Evolutionary conservation across 177 flowering plant species (phyloP).

Genomic region (Vitis hybrid): DNA sequence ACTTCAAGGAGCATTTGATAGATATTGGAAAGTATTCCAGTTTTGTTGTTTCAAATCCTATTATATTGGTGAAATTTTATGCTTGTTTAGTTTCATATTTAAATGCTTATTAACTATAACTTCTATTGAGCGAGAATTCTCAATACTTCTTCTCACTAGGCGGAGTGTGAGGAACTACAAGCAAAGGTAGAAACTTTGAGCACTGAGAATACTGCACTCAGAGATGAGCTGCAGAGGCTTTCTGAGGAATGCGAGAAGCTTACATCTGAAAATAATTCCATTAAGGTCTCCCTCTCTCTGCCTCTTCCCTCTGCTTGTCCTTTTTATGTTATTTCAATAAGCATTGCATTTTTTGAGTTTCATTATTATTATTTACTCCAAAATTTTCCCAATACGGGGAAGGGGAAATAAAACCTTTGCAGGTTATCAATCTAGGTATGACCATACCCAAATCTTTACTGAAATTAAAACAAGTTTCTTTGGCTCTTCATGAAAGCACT

Average conservation of each 20-base stretch:
- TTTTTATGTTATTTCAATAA: background rate
- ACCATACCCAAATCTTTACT: background rate
- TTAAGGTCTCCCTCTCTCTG: slow-evolving; percentile 42
- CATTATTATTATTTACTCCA: background rate
- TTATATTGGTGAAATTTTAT: too few species aligned
- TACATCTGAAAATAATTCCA: slow-evolving; percentile 60
- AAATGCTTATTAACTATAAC: background rate
- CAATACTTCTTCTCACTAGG: slow-evolving; percentile 33
- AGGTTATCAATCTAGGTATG: background rate
- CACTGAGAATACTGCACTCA: slow-evolving; percentile 56
- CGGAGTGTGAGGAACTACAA: slow-evolving; percentile 91
- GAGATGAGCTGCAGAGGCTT: slow-evolving; percentile 61
- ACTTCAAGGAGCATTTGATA: too few species aligned
- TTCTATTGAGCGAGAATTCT: background rate
- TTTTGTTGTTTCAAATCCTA: too few species aligned
- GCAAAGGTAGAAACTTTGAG: slow-evolving; percentile 57
- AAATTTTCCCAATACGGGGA: background rate
- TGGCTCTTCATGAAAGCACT: background rate
- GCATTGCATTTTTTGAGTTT: background rate
- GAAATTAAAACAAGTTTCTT: background rate
- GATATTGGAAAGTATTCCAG: too few species aligned
- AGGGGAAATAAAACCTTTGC: background rate
- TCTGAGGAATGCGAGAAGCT: slow-evolving; percentile 74
- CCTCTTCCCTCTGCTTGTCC: background rate
- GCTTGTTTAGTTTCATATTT: too few species aligned